Conservation (phyloP, 257 asterid genomes). For the Scutellaria galericulata region DNA sequence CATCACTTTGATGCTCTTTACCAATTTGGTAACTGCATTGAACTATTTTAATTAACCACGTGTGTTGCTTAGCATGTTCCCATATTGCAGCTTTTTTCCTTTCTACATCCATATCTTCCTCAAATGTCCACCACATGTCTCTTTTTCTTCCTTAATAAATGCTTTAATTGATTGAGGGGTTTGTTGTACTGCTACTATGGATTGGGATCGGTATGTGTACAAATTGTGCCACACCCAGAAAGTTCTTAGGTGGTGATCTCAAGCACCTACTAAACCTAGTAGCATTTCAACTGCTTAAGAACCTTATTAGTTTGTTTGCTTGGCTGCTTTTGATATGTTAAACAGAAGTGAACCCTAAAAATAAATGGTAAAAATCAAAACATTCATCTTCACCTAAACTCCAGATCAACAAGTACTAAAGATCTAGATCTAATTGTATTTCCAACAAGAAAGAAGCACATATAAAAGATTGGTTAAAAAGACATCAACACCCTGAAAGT, state of each 20-base stretch:
- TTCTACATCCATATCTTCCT: not conserved
- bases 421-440: conserved; percentile 12
- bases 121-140: conserved; percentile 4
- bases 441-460: conserved; percentile 16
- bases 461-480: conserved; percentile 28
- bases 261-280: conserved; percentile 16
- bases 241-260: not conserved
- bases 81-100: conserved; percentile 13
- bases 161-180: conserved; percentile 19
- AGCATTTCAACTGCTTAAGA: conserved; percentile 17
- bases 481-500: conserved; percentile 12
- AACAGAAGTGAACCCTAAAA: not conserved
- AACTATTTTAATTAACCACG: not conserved
- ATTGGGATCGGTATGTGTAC: not conserved
- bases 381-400: conserved; percentile 13
- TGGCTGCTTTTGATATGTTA: conserved; percentile 9
- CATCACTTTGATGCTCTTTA: conserved; percentile 3
- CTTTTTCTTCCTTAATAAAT: conserved; percentile 1
- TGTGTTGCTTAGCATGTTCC: conserved; percentile 13
- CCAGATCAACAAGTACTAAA: conserved; percentile 7
- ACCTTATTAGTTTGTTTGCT: conserved; percentile 11
- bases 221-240: conserved; percentile 11
- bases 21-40: not conserved
- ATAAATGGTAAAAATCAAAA: not conserved
- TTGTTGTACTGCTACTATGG: conserved; percentile 1